Conservation (phyloP, 768 basidiomycete species). For the Boletus subcaerulescens region DNA sequence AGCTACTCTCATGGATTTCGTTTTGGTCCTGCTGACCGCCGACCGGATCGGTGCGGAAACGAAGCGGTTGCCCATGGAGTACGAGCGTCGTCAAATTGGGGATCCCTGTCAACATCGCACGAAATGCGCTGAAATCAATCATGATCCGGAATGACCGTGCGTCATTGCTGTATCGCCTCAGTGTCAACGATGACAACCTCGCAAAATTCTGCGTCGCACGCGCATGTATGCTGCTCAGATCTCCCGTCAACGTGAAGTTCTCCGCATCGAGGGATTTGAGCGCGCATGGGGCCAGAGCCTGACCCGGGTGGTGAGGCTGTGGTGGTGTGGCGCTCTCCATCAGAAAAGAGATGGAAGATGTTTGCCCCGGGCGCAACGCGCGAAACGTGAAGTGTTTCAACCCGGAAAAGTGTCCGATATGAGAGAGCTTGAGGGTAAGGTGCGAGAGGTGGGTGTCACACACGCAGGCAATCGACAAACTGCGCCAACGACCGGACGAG, state of each 20-base stretch:
- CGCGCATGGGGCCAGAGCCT: constrained; percentile 4
- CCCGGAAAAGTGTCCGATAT: constrained; percentile 14
- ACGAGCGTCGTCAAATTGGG: constrained; percentile 25
- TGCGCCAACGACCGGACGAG: constrained; percentile 28
- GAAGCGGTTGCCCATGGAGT: constrained; percentile 28
- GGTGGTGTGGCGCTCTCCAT: constrained; percentile 8
- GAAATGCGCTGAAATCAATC: constrained; percentile 28
- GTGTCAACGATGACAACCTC: constrained; percentile 24
- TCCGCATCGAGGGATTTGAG: constrained; percentile 30
- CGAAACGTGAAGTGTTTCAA: constrained; percentile 30
- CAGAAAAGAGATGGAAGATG: constrained; percentile 25
- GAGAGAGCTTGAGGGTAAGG: constrained; percentile 26
- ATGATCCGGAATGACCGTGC: constrained; percentile 26
- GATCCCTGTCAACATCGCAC: constrained; percentile 21
- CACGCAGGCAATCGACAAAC: constrained; percentile 23
- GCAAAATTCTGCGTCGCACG: constrained; percentile 17
- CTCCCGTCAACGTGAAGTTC: constrained; percentile 26
- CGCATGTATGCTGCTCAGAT: constrained; percentile 13
- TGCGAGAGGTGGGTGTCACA: constrained; percentile 31
- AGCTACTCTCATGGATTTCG: not conserved
- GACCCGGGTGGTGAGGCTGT: not conserved
- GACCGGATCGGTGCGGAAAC: constrained; percentile 20
- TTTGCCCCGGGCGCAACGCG: constrained; percentile 31
- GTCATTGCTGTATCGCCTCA: constrained; percentile 29
- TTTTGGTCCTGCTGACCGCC: constrained; percentile 5